Percentiles rank a stretch among this genome's conserved stretches.
phyloP scores from a whole-genome alignment of 2,329 filamentous ascomycete species.

The Elsinoe australis region DNA sequence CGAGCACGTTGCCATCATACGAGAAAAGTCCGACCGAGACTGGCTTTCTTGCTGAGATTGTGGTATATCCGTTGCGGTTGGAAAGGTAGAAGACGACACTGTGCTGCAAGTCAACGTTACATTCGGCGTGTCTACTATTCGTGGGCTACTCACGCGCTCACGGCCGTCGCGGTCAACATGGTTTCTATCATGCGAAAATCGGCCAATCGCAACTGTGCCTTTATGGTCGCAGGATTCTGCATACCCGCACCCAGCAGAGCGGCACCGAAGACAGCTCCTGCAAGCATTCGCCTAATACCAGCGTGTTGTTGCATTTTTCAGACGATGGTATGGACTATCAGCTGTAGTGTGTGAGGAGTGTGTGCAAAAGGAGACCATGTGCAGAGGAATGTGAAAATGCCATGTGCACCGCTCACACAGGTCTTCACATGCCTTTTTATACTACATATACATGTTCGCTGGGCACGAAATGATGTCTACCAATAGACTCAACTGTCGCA shows the following conservation, averaged over 20 bases:
- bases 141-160: conserved; percentile 50
- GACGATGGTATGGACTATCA: conserved; percentile 1
- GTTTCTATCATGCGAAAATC: conserved; percentile 60
- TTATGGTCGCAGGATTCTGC: conserved; percentile 51
- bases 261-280: conserved; percentile 54
- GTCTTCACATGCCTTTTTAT: neutral
- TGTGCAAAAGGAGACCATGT: conserved; percentile 2
- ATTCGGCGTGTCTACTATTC: too few species aligned
- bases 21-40: conserved; percentile 48
- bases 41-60: conserved; percentile 43
- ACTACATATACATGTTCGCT: neutral
- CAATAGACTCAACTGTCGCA: conserved; percentile 10
- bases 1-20: conserved; percentile 59
- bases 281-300: conserved; percentile 5
- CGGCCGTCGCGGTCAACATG: conserved; percentile 56
- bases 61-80: conserved; percentile 39
- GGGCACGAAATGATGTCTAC: conserved; percentile 7
- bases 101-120: neutral
- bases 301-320: conserved; percentile 8
- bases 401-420: conserved; percentile 4
- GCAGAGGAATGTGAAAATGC: conserved; percentile 1
- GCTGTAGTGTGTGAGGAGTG: neutral
- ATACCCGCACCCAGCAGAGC: conserved; percentile 55
- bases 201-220: conserved; percentile 52
- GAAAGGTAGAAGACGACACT: conserved; percentile 30